These are phyloP conservation scores for Leccinum truebloodii DNA, from an alignment of 768 basidiomycete species.

Conservation along the genomic window DNA sequence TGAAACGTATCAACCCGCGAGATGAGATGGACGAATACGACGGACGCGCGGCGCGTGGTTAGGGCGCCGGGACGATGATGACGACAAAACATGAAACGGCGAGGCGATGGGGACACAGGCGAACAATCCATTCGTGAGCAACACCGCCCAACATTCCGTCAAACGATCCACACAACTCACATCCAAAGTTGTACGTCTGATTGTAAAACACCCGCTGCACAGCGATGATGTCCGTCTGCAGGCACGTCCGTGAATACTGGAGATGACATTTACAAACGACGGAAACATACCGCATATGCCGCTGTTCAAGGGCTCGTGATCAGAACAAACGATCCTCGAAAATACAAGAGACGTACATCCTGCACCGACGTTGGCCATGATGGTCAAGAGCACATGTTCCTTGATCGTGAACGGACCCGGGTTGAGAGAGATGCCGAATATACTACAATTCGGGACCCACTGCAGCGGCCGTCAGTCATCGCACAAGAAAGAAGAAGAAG, in stretches of 20 bases:
- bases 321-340: background rate
- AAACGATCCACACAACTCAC: slow-evolving; percentile 25
- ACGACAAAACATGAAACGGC: background rate
- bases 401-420: slow-evolving; percentile 80
- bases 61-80: background rate
- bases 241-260: background rate
- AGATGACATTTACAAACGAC: background rate
- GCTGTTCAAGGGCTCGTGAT: slow-evolving; percentile 18
- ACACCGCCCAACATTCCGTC: background rate
- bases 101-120: background rate
- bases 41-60: background rate
- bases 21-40: background rate
- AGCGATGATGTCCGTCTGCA: slow-evolving; percentile 65
- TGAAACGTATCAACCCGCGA: slow-evolving; percentile 14
- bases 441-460: slow-evolving; percentile 48
- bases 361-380: slow-evolving; percentile 56
- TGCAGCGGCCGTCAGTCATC: slow-evolving; percentile 17
- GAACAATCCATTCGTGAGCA: background rate
- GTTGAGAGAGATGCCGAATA: slow-evolving; percentile 66
- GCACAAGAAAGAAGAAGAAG: too few species aligned
- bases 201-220: slow-evolving; percentile 73
- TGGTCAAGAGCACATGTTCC: slow-evolving; percentile 67
- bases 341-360: slow-evolving; percentile 22
- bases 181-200: slow-evolving; percentile 53
- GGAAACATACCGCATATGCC: slow-evolving; percentile 45